Conservation (phyloP, 2,329 filamentous ascomycete species). For the Xylaria arbuscula region DNA sequence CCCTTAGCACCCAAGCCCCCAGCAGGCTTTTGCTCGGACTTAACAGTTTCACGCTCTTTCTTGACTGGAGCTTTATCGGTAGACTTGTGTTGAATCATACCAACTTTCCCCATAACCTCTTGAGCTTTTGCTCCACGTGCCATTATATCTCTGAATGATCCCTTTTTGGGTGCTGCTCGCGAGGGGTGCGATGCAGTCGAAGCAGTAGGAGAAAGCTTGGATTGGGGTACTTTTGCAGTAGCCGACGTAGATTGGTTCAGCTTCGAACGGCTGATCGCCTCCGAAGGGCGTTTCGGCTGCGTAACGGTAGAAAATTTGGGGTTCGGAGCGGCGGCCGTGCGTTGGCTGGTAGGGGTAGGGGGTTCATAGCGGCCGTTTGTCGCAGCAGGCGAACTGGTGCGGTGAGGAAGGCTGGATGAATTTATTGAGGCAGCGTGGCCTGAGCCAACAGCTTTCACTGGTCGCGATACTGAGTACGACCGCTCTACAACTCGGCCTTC, state of each 20-base stretch:
- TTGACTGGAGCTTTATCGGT: slow-evolving; percentile 71
- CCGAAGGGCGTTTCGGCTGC: slow-evolving; percentile 39
- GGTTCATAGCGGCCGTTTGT: slow-evolving; percentile 47
- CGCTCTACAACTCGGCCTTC: slow-evolving; percentile 42
- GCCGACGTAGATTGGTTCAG: slow-evolving; percentile 36
- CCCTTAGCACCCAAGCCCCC: slow-evolving; percentile 45
- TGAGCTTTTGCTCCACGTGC: slow-evolving; percentile 76
- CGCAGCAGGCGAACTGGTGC: slow-evolving; percentile 42
- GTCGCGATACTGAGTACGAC: slow-evolving; percentile 40
- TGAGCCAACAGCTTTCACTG: slow-evolving; percentile 42
- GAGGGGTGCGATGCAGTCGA: slow-evolving; percentile 46
- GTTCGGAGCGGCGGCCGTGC: slow-evolving; percentile 38
- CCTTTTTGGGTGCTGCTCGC: slow-evolving; percentile 71
- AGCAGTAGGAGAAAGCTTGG: slow-evolving; percentile 47
- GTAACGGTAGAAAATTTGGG: slow-evolving; percentile 35
- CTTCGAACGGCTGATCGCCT: slow-evolving; percentile 41
- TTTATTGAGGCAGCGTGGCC: slow-evolving; percentile 42
- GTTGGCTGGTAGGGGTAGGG: slow-evolving; percentile 40
- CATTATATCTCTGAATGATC: slow-evolving; percentile 79
- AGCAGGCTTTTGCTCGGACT: slow-evolving; percentile 57
- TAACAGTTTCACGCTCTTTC: slow-evolving; percentile 62
- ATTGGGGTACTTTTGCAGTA: slow-evolving; percentile 41
- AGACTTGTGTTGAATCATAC: slow-evolving; percentile 80
- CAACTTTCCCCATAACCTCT: slow-evolving; percentile 68
- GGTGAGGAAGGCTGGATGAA: slow-evolving; percentile 48